These are phyloP conservation scores for Diatrype stigma DNA, from an alignment of 2,329 filamentous ascomycete genomes.

Conservation along the genomic window DNA sequence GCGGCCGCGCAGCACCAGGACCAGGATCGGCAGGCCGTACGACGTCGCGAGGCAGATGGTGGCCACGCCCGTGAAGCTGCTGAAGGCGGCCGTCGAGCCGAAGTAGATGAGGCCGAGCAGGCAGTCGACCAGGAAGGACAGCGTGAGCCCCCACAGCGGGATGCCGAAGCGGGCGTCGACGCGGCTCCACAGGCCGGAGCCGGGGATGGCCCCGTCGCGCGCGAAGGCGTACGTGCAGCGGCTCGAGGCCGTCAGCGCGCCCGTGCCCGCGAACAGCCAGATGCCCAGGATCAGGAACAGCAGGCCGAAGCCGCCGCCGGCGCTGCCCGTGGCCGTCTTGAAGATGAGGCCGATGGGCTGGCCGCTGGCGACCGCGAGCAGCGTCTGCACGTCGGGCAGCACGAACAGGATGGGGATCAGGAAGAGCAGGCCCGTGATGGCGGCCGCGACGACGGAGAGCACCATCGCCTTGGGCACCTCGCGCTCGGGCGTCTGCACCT, in stretches of 20 bases:
- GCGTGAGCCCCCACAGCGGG: conserved; percentile 63
- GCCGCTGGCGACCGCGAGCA: conserved; percentile 64
- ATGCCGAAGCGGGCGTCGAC: conserved; percentile 65
- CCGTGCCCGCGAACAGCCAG: conserved; percentile 71
- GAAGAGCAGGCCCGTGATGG: conserved; percentile 62
- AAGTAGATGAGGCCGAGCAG: conserved; percentile 76
- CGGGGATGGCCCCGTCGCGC: conserved; percentile 69
- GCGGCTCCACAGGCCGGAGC: conserved; percentile 60
- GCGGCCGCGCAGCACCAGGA: conserved; percentile 64
- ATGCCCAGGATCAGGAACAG: conserved; percentile 75
- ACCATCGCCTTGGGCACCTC: conserved; percentile 71
- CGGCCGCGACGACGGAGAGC: conserved; percentile 62
- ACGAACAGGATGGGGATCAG: conserved; percentile 74
- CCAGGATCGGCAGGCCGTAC: conserved; percentile 71
- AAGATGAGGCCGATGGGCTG: conserved; percentile 75
- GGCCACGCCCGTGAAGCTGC: conserved; percentile 74
- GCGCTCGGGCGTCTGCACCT: conserved; percentile 63
- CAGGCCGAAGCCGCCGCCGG: conserved; percentile 69
- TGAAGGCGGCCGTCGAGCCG: conserved; percentile 71
- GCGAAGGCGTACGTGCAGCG: conserved; percentile 75
- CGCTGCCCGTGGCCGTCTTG: conserved; percentile 69
- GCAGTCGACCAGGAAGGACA: conserved; percentile 66
- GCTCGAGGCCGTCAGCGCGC: conserved; percentile 68
- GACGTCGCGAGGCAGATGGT: conserved; percentile 74
- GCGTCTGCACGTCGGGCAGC: conserved; percentile 59